A percentile compares a stretch with the other conserved stretches of the same genome.
Conservation (phyloP, 1,284 basidiomycete genomes). For the Irpex rosettiformis region DNA sequence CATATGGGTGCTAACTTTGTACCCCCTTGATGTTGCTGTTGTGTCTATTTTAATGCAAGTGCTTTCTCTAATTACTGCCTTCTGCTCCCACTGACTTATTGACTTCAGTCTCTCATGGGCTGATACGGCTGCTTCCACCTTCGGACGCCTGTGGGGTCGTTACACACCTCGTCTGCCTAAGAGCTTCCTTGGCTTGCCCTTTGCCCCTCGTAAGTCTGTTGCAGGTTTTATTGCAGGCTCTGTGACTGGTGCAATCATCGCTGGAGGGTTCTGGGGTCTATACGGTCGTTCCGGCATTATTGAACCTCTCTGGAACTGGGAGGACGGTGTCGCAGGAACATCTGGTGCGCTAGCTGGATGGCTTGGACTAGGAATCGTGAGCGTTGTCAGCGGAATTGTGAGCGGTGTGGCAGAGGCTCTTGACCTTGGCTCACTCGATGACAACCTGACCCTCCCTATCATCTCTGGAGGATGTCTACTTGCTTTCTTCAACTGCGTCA, state of each 20-base stretch:
- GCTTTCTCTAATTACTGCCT: constrained; percentile 1
- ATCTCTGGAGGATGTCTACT: constrained; percentile 84
- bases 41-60: constrained; percentile 86
- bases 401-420: constrained; percentile 83
- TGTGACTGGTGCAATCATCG: constrained; percentile 72
- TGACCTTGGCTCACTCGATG: constrained; percentile 85
- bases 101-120: constrained; percentile 86
- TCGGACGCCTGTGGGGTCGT: constrained; percentile 84
- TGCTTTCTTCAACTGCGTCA: constrained; percentile 55
- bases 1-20: constrained; percentile 75
- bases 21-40: constrained; percentile 85
- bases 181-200: constrained; percentile 61
- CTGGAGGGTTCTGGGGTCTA: constrained; percentile 77
- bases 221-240: constrained; percentile 89
- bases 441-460: constrained; percentile 92
- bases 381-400: constrained; percentile 69
- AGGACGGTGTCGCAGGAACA: constrained; percentile 28
- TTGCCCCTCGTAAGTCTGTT: constrained; percentile 82
- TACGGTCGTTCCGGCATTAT: constrained; percentile 43
- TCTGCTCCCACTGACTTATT: constrained; percentile 4
- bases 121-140: constrained; percentile 92
- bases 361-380: constrained; percentile 54
- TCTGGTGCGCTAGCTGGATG: constrained; percentile 36
- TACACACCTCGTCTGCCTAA: constrained; percentile 74
- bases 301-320: constrained; percentile 53